Base-by-base conservation (phyloP, 2,329 filamentous ascomycete species). In the Teratosphaeria zuluensis region DNA sequence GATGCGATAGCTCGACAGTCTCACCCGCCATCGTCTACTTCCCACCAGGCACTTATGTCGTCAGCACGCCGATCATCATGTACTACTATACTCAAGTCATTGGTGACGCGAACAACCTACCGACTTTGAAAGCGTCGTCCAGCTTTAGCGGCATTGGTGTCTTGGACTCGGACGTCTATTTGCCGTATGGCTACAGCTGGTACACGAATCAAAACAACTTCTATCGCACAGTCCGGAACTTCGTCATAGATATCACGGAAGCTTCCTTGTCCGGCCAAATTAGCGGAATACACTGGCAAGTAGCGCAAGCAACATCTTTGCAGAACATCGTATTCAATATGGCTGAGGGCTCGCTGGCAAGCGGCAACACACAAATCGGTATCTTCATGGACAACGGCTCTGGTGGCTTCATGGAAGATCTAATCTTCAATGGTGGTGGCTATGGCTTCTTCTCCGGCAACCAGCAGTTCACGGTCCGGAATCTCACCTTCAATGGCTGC, bases 1-100 rank as follows among this genome's bases (percentile, higher is more conserved):
- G 51, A n/a, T 53, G 30, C 19, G 51, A 53, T 28, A 31, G 51
- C 51, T 53, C 51, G 16, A 53, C 35, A 42, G 35, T 42, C 35
- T 85, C 85, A 1, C 92, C 92, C 0, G 92, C 90, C 30, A 77
- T 97, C 14, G 84, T 97, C 54, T 97, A 95, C 78, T 95, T 96
- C 77, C 92, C 91, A 42, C 80, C 89, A 9, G 92, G 92, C 63
- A 95, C 85, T 57, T 96, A 96, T 70, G 69, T 89, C 31, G 85
- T 96, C 65, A 90, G 85, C 69, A 81, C 79, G 67, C 89, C 92
- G 28, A 84, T 97, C 64, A 76, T 92, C 56, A 87, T 91, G 72
- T 87, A 87, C 74, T 97, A 97, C 80, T 96, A 96, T 77, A 95
- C 92, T 9, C 91, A 96, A 73, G 84, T 97, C 62, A 80, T 96